Percentiles rank a stretch among this genome's conserved stretches.
Evolutionary conservation across 306 rosid species (phyloP).

Genomic region (Malus orientalis): DNA sequence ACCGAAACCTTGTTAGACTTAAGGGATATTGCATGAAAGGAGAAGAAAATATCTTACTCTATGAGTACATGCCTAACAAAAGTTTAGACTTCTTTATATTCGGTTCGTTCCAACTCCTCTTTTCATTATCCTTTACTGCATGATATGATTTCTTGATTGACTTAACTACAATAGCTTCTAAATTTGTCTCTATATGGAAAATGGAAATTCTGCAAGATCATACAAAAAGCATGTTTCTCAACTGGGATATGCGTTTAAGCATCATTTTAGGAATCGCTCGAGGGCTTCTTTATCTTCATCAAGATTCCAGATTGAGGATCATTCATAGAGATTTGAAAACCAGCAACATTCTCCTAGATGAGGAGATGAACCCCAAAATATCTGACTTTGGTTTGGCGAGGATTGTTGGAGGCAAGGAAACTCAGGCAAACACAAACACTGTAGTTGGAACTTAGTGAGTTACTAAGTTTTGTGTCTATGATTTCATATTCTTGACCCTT

Average conservation of each 20-base stretch:
- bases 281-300: constrained; percentile 72
- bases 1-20: constrained; percentile 70
- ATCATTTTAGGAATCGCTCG: constrained; percentile 69
- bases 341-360: constrained; percentile 60
- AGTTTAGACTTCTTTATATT: constrained; percentile 73
- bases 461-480: neutral
- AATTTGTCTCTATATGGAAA: neutral
- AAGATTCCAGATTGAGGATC: constrained; percentile 71
- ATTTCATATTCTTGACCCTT: neutral
- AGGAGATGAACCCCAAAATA: constrained; percentile 72
- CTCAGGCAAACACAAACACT: constrained; percentile 49
- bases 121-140: neutral
- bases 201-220: constrained; percentile 28
- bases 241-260: constrained; percentile 61
- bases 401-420: constrained; percentile 61
- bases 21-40: constrained; percentile 69
- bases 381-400: constrained; percentile 74
- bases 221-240: constrained; percentile 37
- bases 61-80: constrained; percentile 73
- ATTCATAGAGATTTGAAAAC: constrained; percentile 69
- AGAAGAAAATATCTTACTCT: constrained; percentile 69
- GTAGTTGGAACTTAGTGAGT: constrained; percentile 89
- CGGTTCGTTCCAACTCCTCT: constrained; percentile 32
- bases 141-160: neutral
- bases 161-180: neutral